phyloP scores from a whole-genome alignment of 2,329 filamentous ascomycete species.

The Gaeumannomyces tritici region DNA sequence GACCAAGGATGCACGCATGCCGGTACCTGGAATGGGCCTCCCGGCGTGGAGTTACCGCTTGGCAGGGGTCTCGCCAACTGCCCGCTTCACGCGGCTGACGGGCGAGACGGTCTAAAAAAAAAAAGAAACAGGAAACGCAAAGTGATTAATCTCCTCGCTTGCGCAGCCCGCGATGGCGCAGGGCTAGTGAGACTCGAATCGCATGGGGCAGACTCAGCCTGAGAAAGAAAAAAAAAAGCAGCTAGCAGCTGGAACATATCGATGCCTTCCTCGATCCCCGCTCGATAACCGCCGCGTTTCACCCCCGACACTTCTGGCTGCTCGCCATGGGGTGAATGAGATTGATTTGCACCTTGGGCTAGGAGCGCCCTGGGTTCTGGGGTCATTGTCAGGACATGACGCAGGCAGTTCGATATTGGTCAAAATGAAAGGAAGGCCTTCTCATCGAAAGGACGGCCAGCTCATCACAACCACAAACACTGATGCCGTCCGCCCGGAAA shows the following conservation, averaged over 20 bases:
- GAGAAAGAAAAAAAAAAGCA: not conserved
- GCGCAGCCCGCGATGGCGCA: not conserved
- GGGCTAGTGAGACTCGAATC: not conserved
- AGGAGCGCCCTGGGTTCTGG: not conserved
- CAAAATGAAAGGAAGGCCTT: not conserved
- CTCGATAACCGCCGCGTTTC: not conserved
- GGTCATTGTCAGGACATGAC: not conserved
- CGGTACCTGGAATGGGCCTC: not conserved
- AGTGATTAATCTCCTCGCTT: not conserved
- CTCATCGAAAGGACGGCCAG: not conserved
- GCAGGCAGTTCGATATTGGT: not conserved
- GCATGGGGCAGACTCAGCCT: not conserved
- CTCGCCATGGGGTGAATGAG: not conserved
- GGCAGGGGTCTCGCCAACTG: not conserved
- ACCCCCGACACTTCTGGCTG: not conserved
- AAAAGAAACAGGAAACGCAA: not conserved
- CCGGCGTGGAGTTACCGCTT: not conserved
- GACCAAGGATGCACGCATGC: not conserved
- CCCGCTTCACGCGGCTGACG: not conserved
- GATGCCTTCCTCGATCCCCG: not conserved
- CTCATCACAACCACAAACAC: not conserved
- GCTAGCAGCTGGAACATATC: too few relatives aligned
- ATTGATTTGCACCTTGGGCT: not conserved
- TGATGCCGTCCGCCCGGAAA: not conserved
- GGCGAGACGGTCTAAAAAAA: not conserved